Base-by-base conservation (phyloP, 2,329 filamentous ascomycete genomes). In the Didymella pinodella region DNA sequence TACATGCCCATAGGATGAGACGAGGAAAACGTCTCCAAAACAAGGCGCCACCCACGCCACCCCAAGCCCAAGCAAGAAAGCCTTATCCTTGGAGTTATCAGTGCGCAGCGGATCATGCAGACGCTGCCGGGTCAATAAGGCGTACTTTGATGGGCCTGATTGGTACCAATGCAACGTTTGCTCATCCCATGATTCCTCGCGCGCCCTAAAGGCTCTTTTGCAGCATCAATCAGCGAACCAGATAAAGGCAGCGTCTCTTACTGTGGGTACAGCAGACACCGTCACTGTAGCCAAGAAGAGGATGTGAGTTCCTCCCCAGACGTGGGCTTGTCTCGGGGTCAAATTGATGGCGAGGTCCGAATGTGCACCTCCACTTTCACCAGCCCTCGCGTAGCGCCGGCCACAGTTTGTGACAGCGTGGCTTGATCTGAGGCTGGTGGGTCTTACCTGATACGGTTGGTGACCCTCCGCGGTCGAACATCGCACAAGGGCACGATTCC, bases 31-130 rank as follows among this genome's bases (percentile, higher is more conserved):
- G 50, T 36, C 62, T 60, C 63, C 60, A 60, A 62, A 62, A 54
- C 58, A 50, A 57, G 61, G 65, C 69, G 70, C 72, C 72, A 73
- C 69, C 69, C 67, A 70, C 69, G 68, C 68, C 71, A 73, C 68
- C 68, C 63, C 65, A 69, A 68, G 63, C 62, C 61, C 54, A 59
- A 32, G 49, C 32, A 59, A 54, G 50, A 62, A 51, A 62, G 59
- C 67, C 58, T 64, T 67, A 63, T 61, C 58, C 59, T 62, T 66
- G 62, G 57, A 48, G 46, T 58, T 54, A 60, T 60, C 51, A 59
- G 57, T 57, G 57, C 64, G 59, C 61, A 61, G 63, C 61, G 62
- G 65, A 69, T 63, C 62, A 52, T 64, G 62, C 48, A 57, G 57
- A 64, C 55, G 58, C 58, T 63, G 53, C 59, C 54, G 46, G 58